Evolutionary conservation across 306 rosid species (phyloP).

Genomic region (Argentina anserina): DNA sequence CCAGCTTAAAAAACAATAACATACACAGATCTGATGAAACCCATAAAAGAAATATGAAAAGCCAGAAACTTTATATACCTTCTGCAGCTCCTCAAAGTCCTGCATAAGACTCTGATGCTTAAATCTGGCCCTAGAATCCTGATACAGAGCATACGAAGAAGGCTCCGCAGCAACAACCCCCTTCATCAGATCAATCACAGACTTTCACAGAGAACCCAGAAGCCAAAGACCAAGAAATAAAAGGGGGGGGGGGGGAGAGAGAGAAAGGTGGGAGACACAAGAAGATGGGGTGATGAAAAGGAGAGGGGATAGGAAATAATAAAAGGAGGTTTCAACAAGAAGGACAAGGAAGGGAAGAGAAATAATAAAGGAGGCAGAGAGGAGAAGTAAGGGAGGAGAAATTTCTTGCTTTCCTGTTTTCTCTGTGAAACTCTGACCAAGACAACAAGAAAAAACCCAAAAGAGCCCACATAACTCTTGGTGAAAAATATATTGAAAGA

Average conservation of each 20-base stretch:
- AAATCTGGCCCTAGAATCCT: constrained; percentile 52
- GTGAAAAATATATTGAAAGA: constrained; percentile 67
- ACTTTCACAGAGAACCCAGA: constrained; percentile 25
- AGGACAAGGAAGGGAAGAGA: constrained; percentile 13
- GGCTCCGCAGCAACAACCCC: constrained; percentile 42
- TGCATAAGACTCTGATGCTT: constrained; percentile 85
- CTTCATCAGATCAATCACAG: constrained; percentile 55
- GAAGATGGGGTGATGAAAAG: constrained; percentile 25
- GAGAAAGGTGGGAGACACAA: constrained; percentile 9
- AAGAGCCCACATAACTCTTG: constrained; percentile 99
- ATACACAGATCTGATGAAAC: constrained; percentile 42
- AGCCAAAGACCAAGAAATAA: constrained; percentile 13
- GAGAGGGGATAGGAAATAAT: constrained; percentile 25
- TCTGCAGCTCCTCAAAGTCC: constrained; percentile 68
- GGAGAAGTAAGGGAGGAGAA: constrained; percentile 27
- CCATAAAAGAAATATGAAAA: too few species aligned
- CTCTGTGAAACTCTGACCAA: constrained; percentile 95
- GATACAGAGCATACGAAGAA: constrained; percentile 33
- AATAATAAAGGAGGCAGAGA: constrained; percentile 19
- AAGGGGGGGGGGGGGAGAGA: not conserved
- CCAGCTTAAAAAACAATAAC: constrained; percentile 16
- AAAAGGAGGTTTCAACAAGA: constrained; percentile 11
- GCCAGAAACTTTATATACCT: constrained; percentile 44
- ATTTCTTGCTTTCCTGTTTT: constrained; percentile 76
- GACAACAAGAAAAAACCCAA: constrained; percentile 58